Conservation (phyloP, 2,329 filamentous ascomycete genomes). For the Pyricularia pennisetigena region DNA sequence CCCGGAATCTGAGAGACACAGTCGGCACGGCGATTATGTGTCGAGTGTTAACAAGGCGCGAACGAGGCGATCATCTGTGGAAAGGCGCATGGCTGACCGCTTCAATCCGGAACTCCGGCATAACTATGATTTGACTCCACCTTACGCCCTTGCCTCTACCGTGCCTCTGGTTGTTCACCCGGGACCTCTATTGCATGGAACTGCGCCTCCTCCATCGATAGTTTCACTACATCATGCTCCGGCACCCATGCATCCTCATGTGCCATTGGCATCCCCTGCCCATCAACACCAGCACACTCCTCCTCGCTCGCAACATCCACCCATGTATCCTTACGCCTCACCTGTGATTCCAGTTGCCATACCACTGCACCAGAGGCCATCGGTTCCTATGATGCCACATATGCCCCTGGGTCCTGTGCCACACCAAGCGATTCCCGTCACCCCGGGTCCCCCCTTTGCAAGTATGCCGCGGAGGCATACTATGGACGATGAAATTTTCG, state of each 20-base stretch:
- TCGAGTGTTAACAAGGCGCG: slow-evolving; percentile 31
- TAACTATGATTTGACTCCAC: not conserved
- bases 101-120: slow-evolving; percentile 29
- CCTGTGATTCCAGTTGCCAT: not conserved
- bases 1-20: slow-evolving; percentile 23
- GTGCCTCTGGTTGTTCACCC: not conserved
- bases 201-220: slow-evolving; percentile 13
- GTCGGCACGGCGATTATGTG: slow-evolving; percentile 30
- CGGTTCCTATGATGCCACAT: slow-evolving; percentile 5
- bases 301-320: slow-evolving; percentile 8
- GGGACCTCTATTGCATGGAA: slow-evolving; percentile 8
- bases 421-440: slow-evolving; percentile 17
- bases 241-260: slow-evolving; percentile 3
- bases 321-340: not conserved
- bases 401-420: slow-evolving; percentile 15
- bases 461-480: slow-evolving; percentile 27
- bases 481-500: slow-evolving; percentile 30
- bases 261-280: not conserved
- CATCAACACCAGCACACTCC: slow-evolving; percentile 5
- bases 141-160: slow-evolving; percentile 7
- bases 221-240: slow-evolving; percentile 2
- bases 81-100: slow-evolving; percentile 39
- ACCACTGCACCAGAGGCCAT: not conserved
- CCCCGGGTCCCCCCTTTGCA: slow-evolving; percentile 11
- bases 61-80: slow-evolving; percentile 31